A percentile compares a stretch with the other conserved stretches of the same genome.
Evolutionary conservation across 176 grass and related monocot species (phyloP).

Genomic region (Triticum dicoccoides): DNA sequence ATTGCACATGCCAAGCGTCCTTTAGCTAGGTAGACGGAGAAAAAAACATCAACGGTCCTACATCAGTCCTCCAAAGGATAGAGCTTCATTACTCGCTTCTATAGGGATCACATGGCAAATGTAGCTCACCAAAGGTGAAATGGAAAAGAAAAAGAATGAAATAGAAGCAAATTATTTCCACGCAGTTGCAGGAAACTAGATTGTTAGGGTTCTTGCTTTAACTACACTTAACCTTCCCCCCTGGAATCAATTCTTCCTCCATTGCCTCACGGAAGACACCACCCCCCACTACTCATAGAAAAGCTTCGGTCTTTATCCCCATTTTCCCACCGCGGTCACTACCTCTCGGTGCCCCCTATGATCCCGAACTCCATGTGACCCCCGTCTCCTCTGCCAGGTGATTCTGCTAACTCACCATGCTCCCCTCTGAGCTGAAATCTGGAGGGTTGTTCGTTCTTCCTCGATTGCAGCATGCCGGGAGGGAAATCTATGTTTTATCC

Average conservation of each 20-base stretch:
- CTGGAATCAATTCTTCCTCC: slow-evolving; percentile 28
- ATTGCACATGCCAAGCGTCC: too few relatives aligned
- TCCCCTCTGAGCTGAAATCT: background rate
- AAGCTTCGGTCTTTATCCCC: slow-evolving; percentile 15
- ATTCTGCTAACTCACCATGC: background rate
- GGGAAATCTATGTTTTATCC: too few relatives aligned
- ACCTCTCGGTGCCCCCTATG: background rate
- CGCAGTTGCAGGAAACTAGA: background rate
- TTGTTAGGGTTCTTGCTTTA: slow-evolving; percentile 24
- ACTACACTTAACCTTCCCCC: background rate
- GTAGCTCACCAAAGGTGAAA: too few relatives aligned
- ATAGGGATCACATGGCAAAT: too few relatives aligned
- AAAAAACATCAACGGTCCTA: too few relatives aligned
- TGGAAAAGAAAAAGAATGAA: too few relatives aligned
- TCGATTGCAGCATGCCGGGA: too few relatives aligned
- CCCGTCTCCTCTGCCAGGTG: background rate
- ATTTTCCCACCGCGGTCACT: background rate
- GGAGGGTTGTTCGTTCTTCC: too few relatives aligned
- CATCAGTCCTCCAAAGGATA: too few relatives aligned
- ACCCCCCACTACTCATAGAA: background rate
- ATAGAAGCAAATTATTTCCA: too few relatives aligned
- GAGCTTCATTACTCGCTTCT: too few relatives aligned
- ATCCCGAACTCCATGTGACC: background rate
- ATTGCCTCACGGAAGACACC: slow-evolving; percentile 25
- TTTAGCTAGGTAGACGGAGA: too few relatives aligned